phyloP scores from a whole-genome alignment of 192 early-diverging fungal genomes.

The Coemansia sp. region DNA sequence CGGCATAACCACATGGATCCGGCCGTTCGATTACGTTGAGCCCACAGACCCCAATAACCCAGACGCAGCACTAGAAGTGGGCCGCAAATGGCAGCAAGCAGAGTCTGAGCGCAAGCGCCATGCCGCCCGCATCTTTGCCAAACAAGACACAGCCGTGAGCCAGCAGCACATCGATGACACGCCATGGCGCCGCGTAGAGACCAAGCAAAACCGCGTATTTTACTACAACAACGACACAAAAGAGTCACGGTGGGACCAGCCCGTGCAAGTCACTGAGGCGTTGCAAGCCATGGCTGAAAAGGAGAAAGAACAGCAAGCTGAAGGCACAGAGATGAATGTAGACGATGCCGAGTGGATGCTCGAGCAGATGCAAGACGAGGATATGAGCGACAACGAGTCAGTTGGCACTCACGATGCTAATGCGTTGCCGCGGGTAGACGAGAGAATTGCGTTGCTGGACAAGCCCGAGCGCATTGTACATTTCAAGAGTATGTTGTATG shows the following conservation, averaged over 20 bases:
- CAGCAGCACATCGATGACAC: background rate
- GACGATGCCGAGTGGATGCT: conserved; percentile 56
- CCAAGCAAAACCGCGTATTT: conserved; percentile 33
- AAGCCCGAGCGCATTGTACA: conserved; percentile 7
- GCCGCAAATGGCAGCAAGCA: conserved; percentile 19
- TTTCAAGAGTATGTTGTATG: conserved; percentile 41
- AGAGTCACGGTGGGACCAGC: conserved; percentile 27
- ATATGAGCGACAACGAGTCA: conserved; percentile 4
- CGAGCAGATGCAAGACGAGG: conserved; percentile 32
- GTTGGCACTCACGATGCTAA: background rate
- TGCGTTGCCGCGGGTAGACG: background rate
- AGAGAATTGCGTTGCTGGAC: background rate
- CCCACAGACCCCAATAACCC: background rate
- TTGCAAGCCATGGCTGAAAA: background rate
- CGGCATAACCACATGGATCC: conserved; percentile 46
- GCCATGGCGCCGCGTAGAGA: conserved; percentile 30
- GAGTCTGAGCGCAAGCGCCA: conserved; percentile 8
- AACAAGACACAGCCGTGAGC: conserved; percentile 18
- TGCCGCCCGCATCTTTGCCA: conserved; percentile 9
- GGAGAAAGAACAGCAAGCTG: background rate
- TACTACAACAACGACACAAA: conserved; percentile 29
- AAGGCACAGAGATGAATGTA: conserved; percentile 33
- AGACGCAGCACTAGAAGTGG: conserved; percentile 11
- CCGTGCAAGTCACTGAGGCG: conserved; percentile 5
- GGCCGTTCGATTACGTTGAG: conserved; percentile 42